Percentiles rank a stretch among this genome's conserved stretches.
Evolutionary conservation across 1,284 basidiomycete species (phyloP).

Genomic region (Naganishia albida): DNA sequence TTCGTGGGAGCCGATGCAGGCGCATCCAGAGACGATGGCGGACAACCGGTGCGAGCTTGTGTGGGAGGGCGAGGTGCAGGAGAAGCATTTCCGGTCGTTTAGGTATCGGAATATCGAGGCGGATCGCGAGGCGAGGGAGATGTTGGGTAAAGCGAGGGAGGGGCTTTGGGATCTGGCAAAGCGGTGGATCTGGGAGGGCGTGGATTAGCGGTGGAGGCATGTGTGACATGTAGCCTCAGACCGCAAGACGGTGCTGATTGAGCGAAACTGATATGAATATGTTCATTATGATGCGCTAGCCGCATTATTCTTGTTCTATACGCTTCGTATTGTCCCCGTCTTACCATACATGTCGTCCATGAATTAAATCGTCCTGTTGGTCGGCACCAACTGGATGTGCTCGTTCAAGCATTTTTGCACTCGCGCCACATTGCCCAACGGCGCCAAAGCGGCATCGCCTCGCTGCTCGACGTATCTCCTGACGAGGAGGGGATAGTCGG

Average conservation of each 20-base stretch:
- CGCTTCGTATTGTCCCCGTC: background rate
- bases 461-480: slow-evolving; percentile 37
- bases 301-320: slow-evolving; percentile 6
- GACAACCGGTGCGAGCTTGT: slow-evolving; percentile 87
- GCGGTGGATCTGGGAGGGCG: slow-evolving; percentile 57
- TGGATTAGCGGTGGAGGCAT: slow-evolving; percentile 43
- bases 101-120: slow-evolving; percentile 81
- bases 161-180: slow-evolving; percentile 95
- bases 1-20: slow-evolving; percentile 35
- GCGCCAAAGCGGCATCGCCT: slow-evolving; percentile 38
- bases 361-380: slow-evolving; percentile 28
- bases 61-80: slow-evolving; percentile 87
- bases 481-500: slow-evolving; percentile 43
- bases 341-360: background rate
- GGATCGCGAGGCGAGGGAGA: slow-evolving; percentile 80
- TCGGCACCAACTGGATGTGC: slow-evolving; percentile 37
- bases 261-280: background rate
- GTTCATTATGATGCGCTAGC: background rate
- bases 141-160: slow-evolving; percentile 75
- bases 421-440: slow-evolving; percentile 35
- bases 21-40: slow-evolving; percentile 63
- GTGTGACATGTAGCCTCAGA: background rate
- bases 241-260: background rate
- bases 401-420: slow-evolving; percentile 40
- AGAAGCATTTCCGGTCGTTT: slow-evolving; percentile 78